Base-by-base conservation (phyloP, 2,329 filamentous ascomycete genomes). In the Colletotrichum euphorbiae region DNA sequence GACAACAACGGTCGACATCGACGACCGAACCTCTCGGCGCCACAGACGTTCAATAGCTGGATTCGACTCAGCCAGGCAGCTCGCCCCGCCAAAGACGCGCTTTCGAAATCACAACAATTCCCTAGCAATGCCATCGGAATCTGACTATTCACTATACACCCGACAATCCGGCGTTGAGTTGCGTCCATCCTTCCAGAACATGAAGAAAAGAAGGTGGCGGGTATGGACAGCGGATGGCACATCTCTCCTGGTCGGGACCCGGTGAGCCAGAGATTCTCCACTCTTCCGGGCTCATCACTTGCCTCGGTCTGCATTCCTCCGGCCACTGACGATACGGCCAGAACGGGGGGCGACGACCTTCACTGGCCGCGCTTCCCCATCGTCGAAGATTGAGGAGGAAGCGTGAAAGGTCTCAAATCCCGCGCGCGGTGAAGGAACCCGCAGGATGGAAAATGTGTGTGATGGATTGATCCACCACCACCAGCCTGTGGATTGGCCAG, bases 251-350 rank as follows among this genome's bases (percentile, higher is more conserved):
- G 54, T 59, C 66, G 66, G 55, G 54, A 55, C 61, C 66, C 61
- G 66, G 61, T 66, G 66, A 69, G 62, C 46, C 55, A 31, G 40
- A 52, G 19, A 31, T 21, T 43, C 62, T 48, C 61, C 62, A 65
- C 66, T 42, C 40, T 43, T 56, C 61, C 54, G 66, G 55, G 42
- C 62, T 60, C 54, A 36, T 65, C 54, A 55, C 24, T 54, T 45
- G 42, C 55, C 55, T 69, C 66, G 66, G 66, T 66, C 48, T 69
- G 55, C 48, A 66, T 60, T 68, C 42, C 55, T 66, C 66, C 66
- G 62, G 54, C 55, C 66, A 66, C 55, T 68, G 52, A 55, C n/a
- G 33, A 54, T 59, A 33, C 61, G 61, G 33, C 61, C 46, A 57
- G 61, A 6, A n/a, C 43, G 24, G 42, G 40, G 40, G 19, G 13